A percentile compares a stretch with the other conserved stretches of the same genome.
Conservation (phyloP, 2,329 filamentous ascomycete species). For the Bipolaris bicolor region DNA sequence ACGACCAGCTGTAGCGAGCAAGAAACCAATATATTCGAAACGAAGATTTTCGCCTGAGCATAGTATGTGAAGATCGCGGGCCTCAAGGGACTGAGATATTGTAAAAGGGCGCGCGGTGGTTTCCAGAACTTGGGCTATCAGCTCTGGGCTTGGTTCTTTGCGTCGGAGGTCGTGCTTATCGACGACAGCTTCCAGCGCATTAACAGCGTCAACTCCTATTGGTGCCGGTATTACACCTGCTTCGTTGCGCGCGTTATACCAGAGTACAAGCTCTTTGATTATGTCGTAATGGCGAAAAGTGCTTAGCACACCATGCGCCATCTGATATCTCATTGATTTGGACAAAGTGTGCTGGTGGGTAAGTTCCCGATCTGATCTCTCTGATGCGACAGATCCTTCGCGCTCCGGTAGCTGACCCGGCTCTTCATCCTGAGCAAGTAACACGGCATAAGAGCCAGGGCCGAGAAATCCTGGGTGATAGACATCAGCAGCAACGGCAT, state of each 20-base stretch:
- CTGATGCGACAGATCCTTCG: slow-evolving; percentile 33
- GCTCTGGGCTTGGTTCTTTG: slow-evolving; percentile 30
- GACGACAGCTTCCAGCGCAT: slow-evolving; percentile 36
- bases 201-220: slow-evolving; percentile 45
- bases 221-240: slow-evolving; percentile 46
- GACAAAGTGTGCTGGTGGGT: slow-evolving; percentile 40
- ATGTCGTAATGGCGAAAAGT: slow-evolving; percentile 35
- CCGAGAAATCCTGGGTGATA: slow-evolving; percentile 44
- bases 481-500: slow-evolving; percentile 41
- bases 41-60: slow-evolving; percentile 49
- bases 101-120: slow-evolving; percentile 36
- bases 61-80: slow-evolving; percentile 46
- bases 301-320: slow-evolving; percentile 36
- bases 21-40: slow-evolving; percentile 48
- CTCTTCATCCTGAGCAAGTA: slow-evolving; percentile 38
- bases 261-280: slow-evolving; percentile 33
- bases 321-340: slow-evolving; percentile 39
- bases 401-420: slow-evolving; percentile 22
- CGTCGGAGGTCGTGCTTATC: slow-evolving; percentile 39
- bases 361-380: slow-evolving; percentile 36
- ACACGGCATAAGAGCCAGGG: slow-evolving; percentile 41
- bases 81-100: slow-evolving; percentile 33
- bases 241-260: slow-evolving; percentile 37
- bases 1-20: slow-evolving; percentile 49
- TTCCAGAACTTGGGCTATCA: slow-evolving; percentile 36